A percentile compares a stretch with the other conserved stretches of the same genome.
Evolutionary conservation across 176 grass and related monocot genomes (phyloP).

Genomic region (Phoenix roebelenii): DNA sequence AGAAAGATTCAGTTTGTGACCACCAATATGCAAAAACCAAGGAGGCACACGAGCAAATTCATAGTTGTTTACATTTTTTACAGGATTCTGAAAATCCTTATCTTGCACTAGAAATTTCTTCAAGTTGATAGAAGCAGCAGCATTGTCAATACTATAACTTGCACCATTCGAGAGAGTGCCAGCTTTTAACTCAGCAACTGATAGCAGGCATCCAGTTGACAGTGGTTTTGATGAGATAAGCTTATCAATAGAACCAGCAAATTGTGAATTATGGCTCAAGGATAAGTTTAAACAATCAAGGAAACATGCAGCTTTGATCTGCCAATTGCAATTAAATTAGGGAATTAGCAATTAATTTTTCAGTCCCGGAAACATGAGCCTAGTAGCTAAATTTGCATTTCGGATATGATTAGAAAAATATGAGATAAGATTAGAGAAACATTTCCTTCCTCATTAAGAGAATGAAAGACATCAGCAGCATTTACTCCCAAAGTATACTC

Average conservation of each 20-base stretch:
- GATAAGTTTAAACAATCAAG: constrained; percentile 67
- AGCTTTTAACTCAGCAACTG: constrained; percentile 80
- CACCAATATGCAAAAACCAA: constrained; percentile 60
- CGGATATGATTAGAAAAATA: no score
- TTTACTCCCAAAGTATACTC: no score
- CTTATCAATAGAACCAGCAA: constrained; percentile 80
- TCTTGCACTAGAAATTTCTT: constrained; percentile 57
- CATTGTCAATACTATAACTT: constrained; percentile 29
- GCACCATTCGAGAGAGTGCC: constrained; percentile 35
- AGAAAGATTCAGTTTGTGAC: constrained; percentile 57
- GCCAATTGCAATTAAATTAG: constrained; percentile 16
- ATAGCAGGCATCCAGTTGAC: constrained; percentile 75
- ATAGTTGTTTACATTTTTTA: constrained; percentile 19
- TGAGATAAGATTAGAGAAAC: no score
- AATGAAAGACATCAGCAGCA: no score
- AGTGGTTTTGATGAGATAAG: constrained; percentile 64
- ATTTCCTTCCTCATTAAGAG: no score
- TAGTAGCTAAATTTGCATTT: no score
- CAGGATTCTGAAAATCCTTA: constrained; percentile 23
- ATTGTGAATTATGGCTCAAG: constrained; percentile 72
- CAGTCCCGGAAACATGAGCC: no score
- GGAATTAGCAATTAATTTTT: not conserved
- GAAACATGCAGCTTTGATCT: constrained; percentile 54
- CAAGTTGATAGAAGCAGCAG: constrained; percentile 21
- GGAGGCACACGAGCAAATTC: constrained; percentile 79